phyloP scores from a whole-genome alignment of 192 early-diverging fungal genomes.

The Coemansia asiatica region DNA sequence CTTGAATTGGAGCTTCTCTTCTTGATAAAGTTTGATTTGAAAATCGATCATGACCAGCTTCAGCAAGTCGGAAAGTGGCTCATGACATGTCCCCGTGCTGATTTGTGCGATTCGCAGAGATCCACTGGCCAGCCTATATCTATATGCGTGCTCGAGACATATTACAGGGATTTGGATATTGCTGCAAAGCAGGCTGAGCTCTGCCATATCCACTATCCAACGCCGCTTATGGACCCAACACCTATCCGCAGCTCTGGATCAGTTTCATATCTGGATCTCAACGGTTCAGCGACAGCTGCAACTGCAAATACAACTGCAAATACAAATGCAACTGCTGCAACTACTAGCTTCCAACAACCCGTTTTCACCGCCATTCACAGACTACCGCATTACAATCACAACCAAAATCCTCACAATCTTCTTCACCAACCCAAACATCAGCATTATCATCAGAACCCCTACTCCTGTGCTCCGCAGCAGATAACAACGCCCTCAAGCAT shows the following conservation, averaged over 20 bases:
- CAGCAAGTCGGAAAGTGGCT: constrained; percentile 66
- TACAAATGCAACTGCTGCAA: not conserved
- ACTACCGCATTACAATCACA: not conserved
- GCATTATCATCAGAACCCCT: not conserved
- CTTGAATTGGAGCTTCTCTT: constrained; percentile 76
- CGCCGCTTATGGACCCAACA: constrained; percentile 3
- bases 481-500: not conserved
- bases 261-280: not conserved
- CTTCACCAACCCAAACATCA: not conserved
- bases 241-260: not conserved
- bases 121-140: not conserved
- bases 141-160: constrained; percentile 15
- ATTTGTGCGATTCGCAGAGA: not conserved
- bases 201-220: constrained; percentile 5
- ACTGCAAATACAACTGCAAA: not conserved
- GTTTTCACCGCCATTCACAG: not conserved
- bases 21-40: constrained; percentile 68
- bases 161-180: constrained; percentile 16
- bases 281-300: not conserved
- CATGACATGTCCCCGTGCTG: constrained; percentile 15
- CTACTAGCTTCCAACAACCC: not conserved
- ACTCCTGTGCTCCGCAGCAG: not conserved
- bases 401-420: not conserved
- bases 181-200: not conserved
- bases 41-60: constrained; percentile 62